Percentiles rank a stretch among this genome's conserved stretches.
Evolutionary conservation across 2,329 filamentous ascomycete genomes (phyloP).

Genomic region (Xylariaceae sp.): DNA sequence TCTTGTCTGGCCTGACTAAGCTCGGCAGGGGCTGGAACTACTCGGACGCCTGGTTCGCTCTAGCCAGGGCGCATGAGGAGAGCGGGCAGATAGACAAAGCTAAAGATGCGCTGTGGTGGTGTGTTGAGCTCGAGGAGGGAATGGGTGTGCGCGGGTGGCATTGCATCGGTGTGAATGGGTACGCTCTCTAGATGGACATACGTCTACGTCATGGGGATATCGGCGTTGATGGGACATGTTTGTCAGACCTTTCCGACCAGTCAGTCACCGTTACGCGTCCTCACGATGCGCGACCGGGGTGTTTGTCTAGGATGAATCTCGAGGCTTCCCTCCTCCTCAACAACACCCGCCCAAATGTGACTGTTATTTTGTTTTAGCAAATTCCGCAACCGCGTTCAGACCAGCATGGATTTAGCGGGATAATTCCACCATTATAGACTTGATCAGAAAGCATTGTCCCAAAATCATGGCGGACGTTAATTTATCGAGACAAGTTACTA

Average conservation of each 20-base stretch:
- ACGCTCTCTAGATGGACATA: conserved; percentile 47
- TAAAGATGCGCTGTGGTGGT: conserved; percentile 95
- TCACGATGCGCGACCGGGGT: neutral
- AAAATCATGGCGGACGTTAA: conserved; percentile 1
- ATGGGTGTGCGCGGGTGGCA: conserved; percentile 75
- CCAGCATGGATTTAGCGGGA: neutral
- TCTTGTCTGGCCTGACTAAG: conserved; percentile 78
- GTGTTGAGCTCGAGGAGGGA: conserved; percentile 86
- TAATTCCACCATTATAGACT: conserved; percentile 1
- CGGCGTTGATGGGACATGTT: neutral
- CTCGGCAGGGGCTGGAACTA: conserved; percentile 84
- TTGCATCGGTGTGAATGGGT: conserved; percentile 60
- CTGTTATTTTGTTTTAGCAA: conserved; percentile 2
- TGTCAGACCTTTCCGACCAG: conserved; percentile 1
- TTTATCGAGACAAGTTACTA: neutral
- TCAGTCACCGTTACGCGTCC: neutral
- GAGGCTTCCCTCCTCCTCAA: neutral
- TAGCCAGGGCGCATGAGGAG: conserved; percentile 83
- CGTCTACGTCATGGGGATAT: conserved; percentile 12
- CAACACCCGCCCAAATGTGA: neutral
- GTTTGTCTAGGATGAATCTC: neutral
- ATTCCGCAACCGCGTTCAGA: conserved; percentile 1
- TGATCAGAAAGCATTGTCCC: conserved; percentile 3
- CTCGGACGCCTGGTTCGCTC: conserved; percentile 86
- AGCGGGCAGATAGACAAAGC: conserved; percentile 81